Base-by-base conservation (phyloP, 352 stramenopile species). In the Pythium brachiatum region DNA sequence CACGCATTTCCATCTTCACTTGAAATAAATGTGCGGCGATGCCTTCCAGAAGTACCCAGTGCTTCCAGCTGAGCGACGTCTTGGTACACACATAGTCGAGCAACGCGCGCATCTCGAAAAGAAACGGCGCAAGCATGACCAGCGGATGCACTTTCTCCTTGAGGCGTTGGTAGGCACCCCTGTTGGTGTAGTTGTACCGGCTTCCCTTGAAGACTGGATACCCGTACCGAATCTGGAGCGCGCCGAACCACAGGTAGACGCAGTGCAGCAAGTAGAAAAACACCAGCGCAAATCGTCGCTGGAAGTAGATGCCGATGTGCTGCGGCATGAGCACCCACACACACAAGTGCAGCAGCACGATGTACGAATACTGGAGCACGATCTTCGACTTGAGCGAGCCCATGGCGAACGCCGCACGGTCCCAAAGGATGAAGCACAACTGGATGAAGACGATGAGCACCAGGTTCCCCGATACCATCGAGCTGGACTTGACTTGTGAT, bases 1-100 rank as follows among this genome's bases (percentile, higher is more conserved):
- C 79, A 55, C 83, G 80, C 87, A 95, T 95, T 41, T 86, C 74
- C 18, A 90, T 62, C 61, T 94, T 94, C 9, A 95, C 77, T 16
- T 76, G 50, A 39, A 90, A 94, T 7, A 95, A 39, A 44, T 95
- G 87, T 2, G 87, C 83, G 0, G 81, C 87, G 0, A 81, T 92
- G 53, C 92, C 87, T 79, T 95, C 87, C 7, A 95, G 70, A 21
- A 92, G 60, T 4, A 95, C 68, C 87, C 87, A 95, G 60, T 94
- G 83, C 16, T 78, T 57, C 81, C 83, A 89, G 39, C 78, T 87
- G 25, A 95, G 62, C 27, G 87, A 92, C 4, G 87, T 95, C 47
- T 84, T 94, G 1, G 83, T 94, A 68, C 87, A 95, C 38, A 94
- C 75, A 57, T 94, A 95, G 57, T 95, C 87, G 3, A 95, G 72